Percentiles rank a stretch among this genome's conserved stretches.
Evolutionary conservation across 2,329 filamentous ascomycete species (phyloP).

Genomic region (Colletotrichum chrysophilum): DNA sequence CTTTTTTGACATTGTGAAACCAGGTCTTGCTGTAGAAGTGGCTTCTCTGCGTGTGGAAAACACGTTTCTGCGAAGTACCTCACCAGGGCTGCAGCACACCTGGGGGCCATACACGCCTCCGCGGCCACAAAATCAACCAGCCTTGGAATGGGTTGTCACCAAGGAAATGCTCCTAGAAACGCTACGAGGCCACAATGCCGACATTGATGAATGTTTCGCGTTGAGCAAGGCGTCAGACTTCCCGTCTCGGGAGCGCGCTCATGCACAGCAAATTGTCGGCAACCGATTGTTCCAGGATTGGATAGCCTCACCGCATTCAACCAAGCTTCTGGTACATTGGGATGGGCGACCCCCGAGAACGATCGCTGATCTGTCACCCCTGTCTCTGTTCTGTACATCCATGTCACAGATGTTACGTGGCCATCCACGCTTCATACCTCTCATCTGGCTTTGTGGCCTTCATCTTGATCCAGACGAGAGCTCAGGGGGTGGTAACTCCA

Average conservation of each 20-base stretch:
- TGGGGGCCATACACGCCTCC: not conserved
- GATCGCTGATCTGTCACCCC: not conserved
- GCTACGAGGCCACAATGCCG: not conserved
- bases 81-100: not conserved
- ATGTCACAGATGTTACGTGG: not conserved
- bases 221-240: not conserved
- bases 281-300: not conserved
- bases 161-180: not conserved
- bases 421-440: not conserved
- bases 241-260: not conserved
- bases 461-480: not conserved
- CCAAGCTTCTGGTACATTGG: not conserved
- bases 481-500: not conserved
- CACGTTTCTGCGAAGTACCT: not conserved
- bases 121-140: not conserved
- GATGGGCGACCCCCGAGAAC: not conserved
- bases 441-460: not conserved
- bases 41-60: not conserved
- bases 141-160: not conserved
- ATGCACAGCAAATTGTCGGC: not conserved
- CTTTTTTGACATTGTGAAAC: not conserved
- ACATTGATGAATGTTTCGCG: not conserved
- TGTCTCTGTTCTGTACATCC: not conserved
- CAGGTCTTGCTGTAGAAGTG: not conserved
- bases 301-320: not conserved